Base-by-base conservation (phyloP, 805 yeast genomes). In the Metschnikowia gelsemii region DNA sequence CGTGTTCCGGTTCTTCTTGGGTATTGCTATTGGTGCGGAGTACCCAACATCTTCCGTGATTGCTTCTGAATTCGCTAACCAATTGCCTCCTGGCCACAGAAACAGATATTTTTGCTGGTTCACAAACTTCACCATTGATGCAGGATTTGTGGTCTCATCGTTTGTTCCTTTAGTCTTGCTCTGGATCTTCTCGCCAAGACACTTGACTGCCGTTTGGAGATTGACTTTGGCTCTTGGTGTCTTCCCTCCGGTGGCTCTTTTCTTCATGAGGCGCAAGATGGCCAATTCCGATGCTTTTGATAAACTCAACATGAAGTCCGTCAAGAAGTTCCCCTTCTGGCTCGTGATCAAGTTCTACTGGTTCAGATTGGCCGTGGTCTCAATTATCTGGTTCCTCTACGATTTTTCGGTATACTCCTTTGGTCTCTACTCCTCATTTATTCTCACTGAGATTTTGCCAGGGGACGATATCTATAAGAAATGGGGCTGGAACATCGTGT, bases 21-120 rank as follows among this genome's bases (percentile, higher is more conserved):
- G 98, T 66, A 71, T 87, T 50, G 95, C 90, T 55, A 86, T 91
- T 54, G 98, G 98, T 55, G 90, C 95, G 36, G 98, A 90, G 66
- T 90, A 90, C 59, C 96, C 96, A 34, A 84, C 95, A 11, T 90
- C 96, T 32, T 84, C 96, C 7, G 91, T 90, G 14, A 95, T 95
- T 26, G 87, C 95, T 52, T 89, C 96, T 21, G 97, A 90, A 64
- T 93, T 95, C 28, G 80, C 95, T 33, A 81, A 85, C 42, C 66
- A 78, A 47, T 68, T 89, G 53, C 86, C 90, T 13, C 73, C 79
- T n/a, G 95, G 95, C 43, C 74, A 76, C 46, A 83, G 97, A 70
- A 88, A 90, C 68, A 76, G 96, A 61, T 89, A 84, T 73, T 89
- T 90, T 58, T 76, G 82, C 41, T 80, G 89, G 86, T 90, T 89